Base-by-base conservation (phyloP, 768 basidiomycete species). In the Hydnum rufescens region DNA sequence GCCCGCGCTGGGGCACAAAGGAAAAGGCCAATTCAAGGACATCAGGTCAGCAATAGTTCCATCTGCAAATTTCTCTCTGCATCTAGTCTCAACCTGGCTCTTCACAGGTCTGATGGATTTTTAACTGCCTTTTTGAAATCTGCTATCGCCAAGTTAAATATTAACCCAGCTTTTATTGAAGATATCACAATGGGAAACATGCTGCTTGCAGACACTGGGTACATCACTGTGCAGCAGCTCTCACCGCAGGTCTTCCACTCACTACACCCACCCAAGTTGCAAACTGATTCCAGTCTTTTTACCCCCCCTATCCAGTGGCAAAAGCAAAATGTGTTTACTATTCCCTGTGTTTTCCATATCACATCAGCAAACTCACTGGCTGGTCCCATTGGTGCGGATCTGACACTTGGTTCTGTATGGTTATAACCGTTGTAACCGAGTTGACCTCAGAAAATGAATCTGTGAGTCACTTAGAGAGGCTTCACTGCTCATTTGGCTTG, bases 161-260 rank as follows among this genome's bases (percentile, higher is more conserved):
- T 88, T 42, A 73, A 83, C 55, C 81, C 82, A 3, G 66, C 64
- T 23, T 66, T 78, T 29, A 71, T 89, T 22, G 77, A 76, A 4
- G 86, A 87, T 59, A 78, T 89, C 51, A 80, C 79, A 57, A 77
- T 89, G 23, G 87, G 85, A 29, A 85, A 76, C 3, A 80, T 83
- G 4, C 69, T 83, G 34, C 72, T 79, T 0, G 73, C 75, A 0
- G 73, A 74, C 36, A 55, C 63, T 13, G 69, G 71, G 31, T 87
- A 86, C 61, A 76, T 76, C 54, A 81, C 82, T 73, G 85, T 39
- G 68, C 76, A 42, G 78, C 86, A 4, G 76, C 81, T 23, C 71
- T 89, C 42, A 78, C 82, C 3, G 86, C 86, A 13, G 86, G 86
- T 5, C 76, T 82, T 57, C 85, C 86, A 0, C 79, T 80, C n/a